Base-by-base conservation (phyloP, 1,284 basidiomycete species). In the Violaceomyces palustris region DNA sequence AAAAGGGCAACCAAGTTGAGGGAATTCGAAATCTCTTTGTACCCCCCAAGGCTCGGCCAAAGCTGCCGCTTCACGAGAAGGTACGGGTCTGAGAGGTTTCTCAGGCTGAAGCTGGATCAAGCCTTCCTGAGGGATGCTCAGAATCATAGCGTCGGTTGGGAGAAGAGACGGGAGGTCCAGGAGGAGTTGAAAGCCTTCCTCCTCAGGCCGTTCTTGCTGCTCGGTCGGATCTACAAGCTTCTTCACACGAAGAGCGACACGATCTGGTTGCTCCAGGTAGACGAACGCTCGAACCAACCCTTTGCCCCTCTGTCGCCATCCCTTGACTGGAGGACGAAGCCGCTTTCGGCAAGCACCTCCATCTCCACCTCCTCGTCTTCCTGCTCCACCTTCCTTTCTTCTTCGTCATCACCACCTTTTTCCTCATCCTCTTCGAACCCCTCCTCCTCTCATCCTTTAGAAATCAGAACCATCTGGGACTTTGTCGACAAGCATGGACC, bases 161-260 rank as follows among this genome's bases (percentile, higher is more conserved):
- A 30, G 6, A 53, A 50, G 30, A 43, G 39, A 2, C 35, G 34
- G 15, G 42, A 46, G 12, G 46, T 46, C 25, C 43, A 50, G 28
- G 32, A 33, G n/a, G 55, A 58, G 31, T 53, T 58, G 28, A 21
- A n/a, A 1, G 37, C 39, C 21, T 46, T 50, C 25, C 37, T 58
- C 22, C 14, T 29, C 2, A 46, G 39, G 4, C 36, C 42, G 1
- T 11, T 61, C 18, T 28, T 26, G 5, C 39, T 56, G 37, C 45
- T 67, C 22, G 65, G 63, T 1, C 45, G 56, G 5, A 21, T 15
- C 14, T 68, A 46, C 30, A 50, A 59, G 0, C 45, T 58, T 2
- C 64, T 69, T 35, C 61, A 52, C 30, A 45, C 44, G 44, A 69
- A 72, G 42, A 58, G 64, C 33, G 61, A 61, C 3, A 54, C 63